A percentile compares a stretch with the other conserved stretches of the same genome.
phyloP scores from a whole-genome alignment of 116 monocot genomes.

The Zostera marina region DNA sequence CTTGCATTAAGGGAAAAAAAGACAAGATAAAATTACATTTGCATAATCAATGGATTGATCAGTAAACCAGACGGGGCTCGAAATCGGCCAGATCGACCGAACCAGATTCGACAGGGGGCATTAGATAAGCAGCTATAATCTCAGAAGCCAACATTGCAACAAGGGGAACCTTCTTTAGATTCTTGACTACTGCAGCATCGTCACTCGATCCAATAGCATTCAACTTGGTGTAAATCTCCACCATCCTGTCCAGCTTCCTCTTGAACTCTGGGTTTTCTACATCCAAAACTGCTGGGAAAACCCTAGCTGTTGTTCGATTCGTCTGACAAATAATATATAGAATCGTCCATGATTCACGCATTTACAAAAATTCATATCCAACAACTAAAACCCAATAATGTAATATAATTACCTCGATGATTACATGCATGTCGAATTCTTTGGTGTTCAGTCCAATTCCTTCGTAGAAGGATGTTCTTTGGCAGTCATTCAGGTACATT shows the following conservation, averaged over 20 bases:
- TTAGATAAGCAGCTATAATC: slow-evolving; percentile 76
- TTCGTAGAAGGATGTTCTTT: slow-evolving; percentile 82
- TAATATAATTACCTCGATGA: slow-evolving; percentile 91
- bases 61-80: slow-evolving; percentile 78
- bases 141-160: slow-evolving; percentile 60
- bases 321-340: slow-evolving; percentile 29
- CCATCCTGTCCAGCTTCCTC: slow-evolving; percentile 94
- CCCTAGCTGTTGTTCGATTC: slow-evolving; percentile 79
- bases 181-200: slow-evolving; percentile 67
- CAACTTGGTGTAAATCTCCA: slow-evolving; percentile 53
- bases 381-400: not conserved
- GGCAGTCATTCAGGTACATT: slow-evolving; percentile 94
- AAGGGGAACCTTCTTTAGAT: slow-evolving; percentile 79
- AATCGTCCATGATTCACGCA: not conserved
- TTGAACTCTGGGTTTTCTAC: slow-evolving; percentile 97
- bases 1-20: no score
- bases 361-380: no score
- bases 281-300: slow-evolving; percentile 87
- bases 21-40: slow-evolving; percentile 1
- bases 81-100: slow-evolving; percentile 90
- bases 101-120: slow-evolving; percentile 91
- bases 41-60: slow-evolving; percentile 4
- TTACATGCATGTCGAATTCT: slow-evolving; percentile 97
- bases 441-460: slow-evolving; percentile 89
- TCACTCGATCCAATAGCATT: slow-evolving; percentile 41